A percentile compares a stretch with the other conserved stretches of the same genome.
Conservation (phyloP, 441 rosid genomes). For the Populus tomentosa region DNA sequence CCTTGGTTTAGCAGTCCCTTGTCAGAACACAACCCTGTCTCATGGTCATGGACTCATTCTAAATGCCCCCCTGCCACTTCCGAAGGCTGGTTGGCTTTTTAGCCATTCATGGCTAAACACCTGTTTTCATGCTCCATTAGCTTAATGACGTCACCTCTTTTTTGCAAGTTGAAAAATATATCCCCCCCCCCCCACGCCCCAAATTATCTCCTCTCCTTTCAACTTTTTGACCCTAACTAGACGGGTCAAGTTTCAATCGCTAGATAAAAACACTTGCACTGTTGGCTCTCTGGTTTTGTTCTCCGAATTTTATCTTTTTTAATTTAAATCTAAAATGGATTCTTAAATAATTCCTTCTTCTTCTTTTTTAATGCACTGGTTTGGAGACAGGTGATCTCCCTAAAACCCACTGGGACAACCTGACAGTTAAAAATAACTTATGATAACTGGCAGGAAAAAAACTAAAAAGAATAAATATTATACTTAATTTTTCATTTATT, state of each 20-base stretch:
- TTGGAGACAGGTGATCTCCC: neutral
- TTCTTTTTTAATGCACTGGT: neutral
- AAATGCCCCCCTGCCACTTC: neutral
- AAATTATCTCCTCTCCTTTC: neutral
- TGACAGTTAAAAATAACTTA: neutral
- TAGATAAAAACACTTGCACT: neutral
- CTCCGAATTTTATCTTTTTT: too few species aligned
- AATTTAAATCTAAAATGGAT: neutral
- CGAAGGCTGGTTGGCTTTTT: neutral
- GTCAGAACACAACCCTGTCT: neutral
- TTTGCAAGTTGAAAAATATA: neutral
- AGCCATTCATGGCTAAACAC: neutral
- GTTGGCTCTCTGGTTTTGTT: too few species aligned
- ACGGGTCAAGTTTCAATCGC: neutral
- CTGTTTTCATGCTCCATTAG: neutral
- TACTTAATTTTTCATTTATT: conserved; percentile 17
- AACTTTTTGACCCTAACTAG: neutral
- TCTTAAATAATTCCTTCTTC: neutral
- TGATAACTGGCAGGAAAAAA: neutral
- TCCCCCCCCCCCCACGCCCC: neutral
- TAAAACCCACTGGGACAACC: neutral
- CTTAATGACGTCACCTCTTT: neutral
- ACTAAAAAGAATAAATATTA: neutral
- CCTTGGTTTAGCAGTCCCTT: neutral
- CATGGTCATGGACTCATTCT: neutral